Base-by-base conservation (phyloP, 768 basidiomycete genomes). In the Candolleomyces eurysporus region DNA sequence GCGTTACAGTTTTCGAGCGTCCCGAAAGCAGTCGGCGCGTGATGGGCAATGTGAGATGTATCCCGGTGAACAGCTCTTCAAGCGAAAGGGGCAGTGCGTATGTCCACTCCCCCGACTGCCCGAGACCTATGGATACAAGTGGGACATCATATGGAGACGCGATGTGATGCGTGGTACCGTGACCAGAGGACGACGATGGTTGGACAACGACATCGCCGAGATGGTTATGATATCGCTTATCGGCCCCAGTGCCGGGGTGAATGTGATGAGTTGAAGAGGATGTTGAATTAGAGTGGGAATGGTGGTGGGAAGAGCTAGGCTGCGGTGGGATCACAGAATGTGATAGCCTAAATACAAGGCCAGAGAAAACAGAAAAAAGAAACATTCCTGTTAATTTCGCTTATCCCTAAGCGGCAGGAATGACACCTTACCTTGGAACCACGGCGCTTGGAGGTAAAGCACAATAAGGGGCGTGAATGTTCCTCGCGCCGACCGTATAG, bases 81-180 rank as follows among this genome's bases (percentile, higher is more conserved):
- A 90, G 79, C 1, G 82, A 79, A 58, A 89, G 71, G 17, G 78
- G 75, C 5, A 90, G 79, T 0, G 86, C 82, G 72, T 87, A 89
- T n/a, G 82, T 75, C 87, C 88, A 90, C 68, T 89, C 88, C 63
- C 81, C 81, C 32, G 79, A 76, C 46, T 69, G 64, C 30, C 78
- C 79, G 62, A 79, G 64, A 61, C 79, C 73, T 65, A 80, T 70
- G 62, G 80, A 69, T 62, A 69, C 66, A 17, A 83, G 72, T 13
- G 80, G 79, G 39, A 79, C 74, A 6, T 69, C 71, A 58, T 73
- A 79, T 8, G 74, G 70, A 36, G 36, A 36, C 36, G 36, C 36
- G 36, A 36, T 36, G 36, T 36, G 36, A 36, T 36, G 36, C 36
- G 36, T 36, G 36, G 36, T 36, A 36, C 36, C 36, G 11, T 36